Evolutionary conservation across 345 rosid species (phyloP).

Genomic region (Syzygium aromaticum): DNA sequence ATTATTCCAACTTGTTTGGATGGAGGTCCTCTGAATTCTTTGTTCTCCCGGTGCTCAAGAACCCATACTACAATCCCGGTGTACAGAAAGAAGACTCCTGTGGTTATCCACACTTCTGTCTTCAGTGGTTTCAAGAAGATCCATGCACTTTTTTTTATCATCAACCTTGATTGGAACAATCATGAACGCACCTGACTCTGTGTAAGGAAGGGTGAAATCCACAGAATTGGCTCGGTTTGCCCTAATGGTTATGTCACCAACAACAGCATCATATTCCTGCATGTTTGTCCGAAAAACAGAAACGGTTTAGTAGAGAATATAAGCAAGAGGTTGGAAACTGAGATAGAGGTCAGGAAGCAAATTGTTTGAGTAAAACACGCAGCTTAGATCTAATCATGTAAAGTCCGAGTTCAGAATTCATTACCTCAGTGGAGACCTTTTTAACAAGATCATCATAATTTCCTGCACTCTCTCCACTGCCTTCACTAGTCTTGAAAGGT

Average conservation of each 20-base stretch:
- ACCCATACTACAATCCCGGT: slow-evolving; percentile 19
- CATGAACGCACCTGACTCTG: slow-evolving; percentile 23
- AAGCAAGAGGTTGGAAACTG: neutral
- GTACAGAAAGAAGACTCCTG: slow-evolving; percentile 9
- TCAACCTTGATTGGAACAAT: slow-evolving; percentile 10
- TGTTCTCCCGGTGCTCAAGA: slow-evolving; percentile 20
- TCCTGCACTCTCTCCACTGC: slow-evolving; percentile 2
- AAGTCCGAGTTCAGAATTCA: neutral
- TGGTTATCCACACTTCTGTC: slow-evolving; percentile 24
- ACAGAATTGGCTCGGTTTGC: neutral
- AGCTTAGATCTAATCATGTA: neutral
- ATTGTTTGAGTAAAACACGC: neutral
- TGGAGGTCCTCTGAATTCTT: slow-evolving; percentile 15
- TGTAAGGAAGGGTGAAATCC: slow-evolving; percentile 34
- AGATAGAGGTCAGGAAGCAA: neutral
- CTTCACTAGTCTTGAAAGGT: slow-evolving; percentile 3
- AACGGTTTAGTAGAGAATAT: neutral
- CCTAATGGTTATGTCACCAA: slow-evolving; percentile 21
- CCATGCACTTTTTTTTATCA: slow-evolving; percentile 12
- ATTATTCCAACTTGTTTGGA: slow-evolving; percentile 11
- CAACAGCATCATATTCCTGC: slow-evolving; percentile 6
- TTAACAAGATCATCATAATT: slow-evolving; percentile 14
- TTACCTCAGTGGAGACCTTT: slow-evolving; percentile 6
- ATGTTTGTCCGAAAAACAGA: neutral
- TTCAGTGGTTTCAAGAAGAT: slow-evolving; percentile 35